Evolutionary conservation across 306 rosid genomes (phyloP).

Genomic region (Prinsepia uniflora): DNA sequence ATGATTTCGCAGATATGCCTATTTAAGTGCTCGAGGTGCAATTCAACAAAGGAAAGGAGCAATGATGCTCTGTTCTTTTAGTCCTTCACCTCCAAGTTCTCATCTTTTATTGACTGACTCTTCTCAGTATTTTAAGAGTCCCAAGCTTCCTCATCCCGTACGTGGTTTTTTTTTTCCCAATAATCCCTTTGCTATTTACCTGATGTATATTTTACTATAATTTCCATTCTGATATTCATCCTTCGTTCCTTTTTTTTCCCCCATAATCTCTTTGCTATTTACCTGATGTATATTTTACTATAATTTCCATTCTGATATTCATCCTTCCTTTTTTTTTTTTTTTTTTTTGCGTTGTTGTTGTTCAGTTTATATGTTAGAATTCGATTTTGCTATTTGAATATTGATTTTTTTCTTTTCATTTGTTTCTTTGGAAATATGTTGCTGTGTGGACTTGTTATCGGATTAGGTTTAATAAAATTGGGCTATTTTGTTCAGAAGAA

Average conservation of each 20-base stretch:
- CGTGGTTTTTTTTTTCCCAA: background rate
- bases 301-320: background rate
- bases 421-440: too few species aligned
- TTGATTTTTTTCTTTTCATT: too few species aligned
- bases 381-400: background rate
- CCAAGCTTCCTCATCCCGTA: conserved; percentile 55
- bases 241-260: background rate
- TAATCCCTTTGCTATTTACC: background rate
- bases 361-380: too few species aligned
- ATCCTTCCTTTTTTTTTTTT: background rate
- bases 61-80: conserved; percentile 53
- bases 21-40: conserved; percentile 25
- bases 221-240: background rate
- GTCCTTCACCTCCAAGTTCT: conserved; percentile 40
- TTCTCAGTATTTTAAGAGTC: conserved; percentile 38
- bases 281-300: background rate
- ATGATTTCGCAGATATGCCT: conserved; percentile 14
- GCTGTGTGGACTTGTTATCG: too few species aligned
- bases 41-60: conserved; percentile 25
- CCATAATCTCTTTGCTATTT: background rate
- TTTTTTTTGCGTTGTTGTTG: background rate
- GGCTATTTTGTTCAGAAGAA: background rate
- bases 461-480: background rate
- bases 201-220: background rate
- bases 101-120: conserved; percentile 36